These are phyloP conservation scores for Pythium guiyangense DNA, from an alignment of 352 stramenopile species.

Conservation along the genomic window DNA sequence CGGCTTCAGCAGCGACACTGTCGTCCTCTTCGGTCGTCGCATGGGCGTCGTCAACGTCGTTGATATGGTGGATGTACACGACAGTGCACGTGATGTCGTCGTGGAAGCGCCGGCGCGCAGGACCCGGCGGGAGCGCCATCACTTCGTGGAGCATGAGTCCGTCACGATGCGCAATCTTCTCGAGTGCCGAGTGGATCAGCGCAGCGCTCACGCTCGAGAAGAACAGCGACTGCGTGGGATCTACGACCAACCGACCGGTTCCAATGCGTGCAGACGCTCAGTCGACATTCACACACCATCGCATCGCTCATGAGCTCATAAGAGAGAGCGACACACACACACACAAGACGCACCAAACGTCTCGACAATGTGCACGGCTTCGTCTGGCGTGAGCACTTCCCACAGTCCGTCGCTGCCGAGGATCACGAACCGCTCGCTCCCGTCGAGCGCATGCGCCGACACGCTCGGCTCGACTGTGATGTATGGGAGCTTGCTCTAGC, in stretches of 20 bases:
- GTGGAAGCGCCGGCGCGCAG: slow-evolving; percentile 50
- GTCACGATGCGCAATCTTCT: slow-evolving; percentile 67
- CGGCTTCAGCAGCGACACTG: slow-evolving; percentile 2
- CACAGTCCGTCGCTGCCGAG: slow-evolving; percentile 81
- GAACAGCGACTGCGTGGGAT: slow-evolving; percentile 43
- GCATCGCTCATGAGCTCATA: neutral
- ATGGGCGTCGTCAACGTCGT: slow-evolving; percentile 4
- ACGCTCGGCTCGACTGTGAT: slow-evolving; percentile 73
- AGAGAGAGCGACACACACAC: neutral
- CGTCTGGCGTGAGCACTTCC: slow-evolving; percentile 67
- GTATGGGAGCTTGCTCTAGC: slow-evolving; percentile 73
- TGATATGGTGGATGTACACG: slow-evolving; percentile 38
- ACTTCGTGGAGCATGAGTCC: slow-evolving; percentile 69
- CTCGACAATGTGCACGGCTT: slow-evolving; percentile 61
- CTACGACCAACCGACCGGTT: slow-evolving; percentile 10
- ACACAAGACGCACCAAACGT: slow-evolving; percentile 43
- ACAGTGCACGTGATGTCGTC: slow-evolving; percentile 84
- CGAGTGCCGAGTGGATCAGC: slow-evolving; percentile 63
- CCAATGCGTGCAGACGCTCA: neutral
- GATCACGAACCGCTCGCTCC: slow-evolving; percentile 64
- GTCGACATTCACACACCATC: too few species aligned
- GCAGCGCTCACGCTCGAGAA: slow-evolving; percentile 51
- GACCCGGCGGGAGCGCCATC: slow-evolving; percentile 43
- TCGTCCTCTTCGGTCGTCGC: slow-evolving; percentile 11
- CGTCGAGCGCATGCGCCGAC: slow-evolving; percentile 36